Percentiles rank a stretch among this genome's conserved stretches.
Conservation (phyloP, 2,329 filamentous ascomycete genomes). For the Penicillium concentricum region DNA sequence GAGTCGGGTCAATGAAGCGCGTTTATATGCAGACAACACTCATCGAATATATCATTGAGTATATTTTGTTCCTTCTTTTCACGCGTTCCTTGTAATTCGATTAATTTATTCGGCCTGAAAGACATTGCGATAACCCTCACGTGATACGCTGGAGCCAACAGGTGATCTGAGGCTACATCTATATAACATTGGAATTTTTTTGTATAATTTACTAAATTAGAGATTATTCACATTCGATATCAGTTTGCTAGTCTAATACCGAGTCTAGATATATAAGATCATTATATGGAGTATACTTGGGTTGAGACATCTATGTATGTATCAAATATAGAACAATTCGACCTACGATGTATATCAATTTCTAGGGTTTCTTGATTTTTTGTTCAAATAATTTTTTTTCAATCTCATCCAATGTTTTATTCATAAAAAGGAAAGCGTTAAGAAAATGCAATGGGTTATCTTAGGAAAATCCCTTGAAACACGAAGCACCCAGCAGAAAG, state of each 20-base stretch:
- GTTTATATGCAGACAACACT: conserved; percentile 13
- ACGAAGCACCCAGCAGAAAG: conserved; percentile 15
- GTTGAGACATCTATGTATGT: not conserved
- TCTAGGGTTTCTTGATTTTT: not conserved
- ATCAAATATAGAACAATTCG: not conserved
- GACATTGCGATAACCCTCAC: conserved; percentile 16
- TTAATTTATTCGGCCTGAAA: conserved; percentile 7
- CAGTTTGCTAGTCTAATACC: too few species aligned
- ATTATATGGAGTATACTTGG: not conserved
- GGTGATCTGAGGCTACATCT: conserved; percentile 17
- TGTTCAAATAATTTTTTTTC: not conserved
- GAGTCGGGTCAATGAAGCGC: conserved; percentile 22
- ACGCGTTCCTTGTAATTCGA: not conserved
- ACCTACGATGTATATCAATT: not conserved
- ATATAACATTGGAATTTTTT: not conserved
- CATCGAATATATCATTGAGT: not conserved
- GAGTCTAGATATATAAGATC: not conserved
- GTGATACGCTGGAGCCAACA: conserved; percentile 26
- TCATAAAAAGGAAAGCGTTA: conserved; percentile 1
- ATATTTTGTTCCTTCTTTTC: not conserved
- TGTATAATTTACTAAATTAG: not conserved
- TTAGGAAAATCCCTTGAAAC: conserved; percentile 10
- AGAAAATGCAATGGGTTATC: conserved; percentile 18
- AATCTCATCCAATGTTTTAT: conserved; percentile 3
- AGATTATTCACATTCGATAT: not conserved